phyloP scores from a whole-genome alignment of 306 rosid species.

The Neltuma alba region DNA sequence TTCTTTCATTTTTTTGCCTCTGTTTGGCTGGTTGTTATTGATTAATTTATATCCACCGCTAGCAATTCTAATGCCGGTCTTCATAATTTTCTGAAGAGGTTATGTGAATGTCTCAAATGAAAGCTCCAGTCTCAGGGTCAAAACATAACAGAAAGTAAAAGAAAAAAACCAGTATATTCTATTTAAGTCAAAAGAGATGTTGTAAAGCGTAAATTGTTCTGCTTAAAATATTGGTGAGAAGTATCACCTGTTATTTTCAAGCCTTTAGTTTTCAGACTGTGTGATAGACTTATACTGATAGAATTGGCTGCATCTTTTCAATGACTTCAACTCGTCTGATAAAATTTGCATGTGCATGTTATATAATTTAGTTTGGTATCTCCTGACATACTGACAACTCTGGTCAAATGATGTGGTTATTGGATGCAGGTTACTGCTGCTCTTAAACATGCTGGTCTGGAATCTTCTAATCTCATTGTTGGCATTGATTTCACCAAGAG shows the following conservation, averaged over 20 bases:
- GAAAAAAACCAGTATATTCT: constrained; percentile 6
- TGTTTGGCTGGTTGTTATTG: constrained; percentile 36
- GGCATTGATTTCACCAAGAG: constrained; percentile 96
- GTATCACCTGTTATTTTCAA: constrained; percentile 1
- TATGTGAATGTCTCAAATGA: constrained; percentile 30
- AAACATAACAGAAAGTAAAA: neutral
- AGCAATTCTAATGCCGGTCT: neutral
- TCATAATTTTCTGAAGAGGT: constrained; percentile 18
- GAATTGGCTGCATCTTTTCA: constrained; percentile 1
- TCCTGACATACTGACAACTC: constrained; percentile 3
- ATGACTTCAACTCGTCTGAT: neutral
- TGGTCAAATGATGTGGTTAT: constrained; percentile 36
- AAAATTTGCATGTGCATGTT: neutral
- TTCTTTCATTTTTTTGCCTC: constrained; percentile 18
- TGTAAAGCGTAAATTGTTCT: neutral
- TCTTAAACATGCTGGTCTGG: constrained; percentile 82
- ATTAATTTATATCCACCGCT: constrained; percentile 24
- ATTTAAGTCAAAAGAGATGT: constrained; percentile 11
- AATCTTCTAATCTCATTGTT: constrained; percentile 90
- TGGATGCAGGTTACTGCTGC: constrained; percentile 77
- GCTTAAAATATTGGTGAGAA: constrained; percentile 4
- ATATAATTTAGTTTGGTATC: neutral
- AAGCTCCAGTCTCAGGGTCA: neutral
- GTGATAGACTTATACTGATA: neutral
- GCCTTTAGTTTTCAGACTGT: neutral